phyloP scores from a whole-genome alignment of 192 early-diverging fungal genomes.

The Spizellomyces sp. region DNA sequence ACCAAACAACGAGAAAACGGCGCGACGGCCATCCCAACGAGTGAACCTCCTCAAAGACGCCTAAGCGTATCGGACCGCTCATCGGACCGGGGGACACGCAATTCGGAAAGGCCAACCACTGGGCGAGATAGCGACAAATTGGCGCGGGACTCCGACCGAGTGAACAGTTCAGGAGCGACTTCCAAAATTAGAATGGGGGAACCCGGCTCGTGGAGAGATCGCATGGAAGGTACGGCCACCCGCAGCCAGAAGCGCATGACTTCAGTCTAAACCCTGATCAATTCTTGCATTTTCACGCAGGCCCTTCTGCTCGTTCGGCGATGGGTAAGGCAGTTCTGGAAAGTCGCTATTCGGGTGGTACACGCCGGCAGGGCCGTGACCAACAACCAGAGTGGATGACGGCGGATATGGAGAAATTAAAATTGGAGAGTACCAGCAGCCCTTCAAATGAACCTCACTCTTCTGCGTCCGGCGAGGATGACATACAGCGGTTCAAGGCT shows the following conservation, averaged over 20 bases:
- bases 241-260: too few species aligned
- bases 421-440: background rate
- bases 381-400: constrained; percentile 37
- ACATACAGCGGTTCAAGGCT: constrained; percentile 37
- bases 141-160: too few species aligned
- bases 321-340: constrained; percentile 9
- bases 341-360: background rate
- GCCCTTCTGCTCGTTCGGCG: background rate
- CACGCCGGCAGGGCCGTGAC: constrained; percentile 8
- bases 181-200: too few species aligned
- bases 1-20: too few species aligned
- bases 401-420: constrained; percentile 14
- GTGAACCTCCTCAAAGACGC: too few species aligned
- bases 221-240: constrained; percentile 13
- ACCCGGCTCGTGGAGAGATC: constrained; percentile 24
- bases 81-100: too few species aligned
- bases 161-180: too few species aligned
- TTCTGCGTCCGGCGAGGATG: constrained; percentile 16
- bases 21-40: too few species aligned
- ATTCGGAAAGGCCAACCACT: too few species aligned
- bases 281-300: background rate
- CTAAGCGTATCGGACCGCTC: too few species aligned
- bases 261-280: too few species aligned
- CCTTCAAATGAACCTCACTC: background rate
- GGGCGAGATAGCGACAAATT: too few species aligned